A percentile compares a stretch with the other conserved stretches of the same genome.
These are phyloP conservation scores for Thraustochytrium sp. DNA, from an alignment of 352 stramenopile genomes.

Conservation along the genomic window DNA sequence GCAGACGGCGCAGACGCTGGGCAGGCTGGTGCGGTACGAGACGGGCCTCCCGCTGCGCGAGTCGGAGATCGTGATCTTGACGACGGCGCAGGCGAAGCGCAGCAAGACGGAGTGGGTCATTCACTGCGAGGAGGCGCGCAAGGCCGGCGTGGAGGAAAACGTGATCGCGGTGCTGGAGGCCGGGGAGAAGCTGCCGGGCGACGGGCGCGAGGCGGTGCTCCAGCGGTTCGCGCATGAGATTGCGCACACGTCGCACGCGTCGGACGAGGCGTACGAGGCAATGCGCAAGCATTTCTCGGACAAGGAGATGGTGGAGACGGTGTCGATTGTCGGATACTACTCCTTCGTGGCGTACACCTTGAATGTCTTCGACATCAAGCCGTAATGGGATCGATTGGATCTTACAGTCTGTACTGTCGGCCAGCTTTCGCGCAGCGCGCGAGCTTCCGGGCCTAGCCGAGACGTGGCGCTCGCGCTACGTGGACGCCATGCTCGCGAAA, in stretches of 20 bases:
- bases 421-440: background rate
- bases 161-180: conserved; percentile 57
- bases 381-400: background rate
- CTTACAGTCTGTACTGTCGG: background rate
- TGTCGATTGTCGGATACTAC: conserved; percentile 62
- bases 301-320: conserved; percentile 59
- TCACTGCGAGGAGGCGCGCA: conserved; percentile 57
- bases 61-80: conserved; percentile 61
- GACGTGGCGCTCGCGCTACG: too few relatives aligned
- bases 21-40: conserved; percentile 55
- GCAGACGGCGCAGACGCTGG: conserved; percentile 55
- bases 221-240: conserved; percentile 57
- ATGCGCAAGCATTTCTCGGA: conserved; percentile 52
- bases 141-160: conserved; percentile 53
- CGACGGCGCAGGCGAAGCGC: conserved; percentile 56
- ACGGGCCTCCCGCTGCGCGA: conserved; percentile 57
- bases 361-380: conserved; percentile 61
- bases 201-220: conserved; percentile 54
- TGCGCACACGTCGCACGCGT: conserved; percentile 56
- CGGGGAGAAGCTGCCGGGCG: conserved; percentile 51
- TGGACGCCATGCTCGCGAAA: too few relatives aligned
- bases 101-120: conserved; percentile 60
- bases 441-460: too few relatives aligned
- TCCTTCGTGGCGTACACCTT: conserved; percentile 61
- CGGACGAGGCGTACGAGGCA: conserved; percentile 57